These are phyloP conservation scores for Fagus sylvatica DNA, from an alignment of 306 rosid species.

Conservation along the genomic window DNA sequence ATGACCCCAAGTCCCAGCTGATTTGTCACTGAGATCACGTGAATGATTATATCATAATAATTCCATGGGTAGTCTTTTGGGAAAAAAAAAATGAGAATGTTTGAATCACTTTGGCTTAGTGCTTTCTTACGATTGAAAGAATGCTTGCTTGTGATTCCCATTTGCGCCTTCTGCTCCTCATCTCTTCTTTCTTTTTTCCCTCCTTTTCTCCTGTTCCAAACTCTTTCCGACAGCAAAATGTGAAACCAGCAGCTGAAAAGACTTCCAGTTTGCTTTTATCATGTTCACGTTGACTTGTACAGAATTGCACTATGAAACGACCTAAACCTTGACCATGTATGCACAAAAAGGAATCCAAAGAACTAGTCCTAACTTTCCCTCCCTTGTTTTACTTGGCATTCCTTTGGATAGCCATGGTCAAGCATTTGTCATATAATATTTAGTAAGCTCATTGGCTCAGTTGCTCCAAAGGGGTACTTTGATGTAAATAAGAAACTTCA, in stretches of 20 bases:
- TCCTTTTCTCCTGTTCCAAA: not conserved
- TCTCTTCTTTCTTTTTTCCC: not conserved
- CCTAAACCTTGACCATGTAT: conserved; percentile 25
- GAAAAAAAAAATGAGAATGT: conserved; percentile 2
- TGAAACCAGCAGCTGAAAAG: conserved; percentile 3
- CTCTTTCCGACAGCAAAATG: conserved; percentile 1
- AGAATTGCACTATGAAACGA: conserved; percentile 1
- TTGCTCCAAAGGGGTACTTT: not conserved
- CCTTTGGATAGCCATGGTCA: not conserved
- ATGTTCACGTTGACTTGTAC: conserved; percentile 16
- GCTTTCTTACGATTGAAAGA: conserved; percentile 83
- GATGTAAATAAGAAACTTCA: too few relatives aligned
- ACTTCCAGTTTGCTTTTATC: conserved; percentile 2
- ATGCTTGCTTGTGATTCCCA: conserved; percentile 69
- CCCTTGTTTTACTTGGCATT: too few relatives aligned
- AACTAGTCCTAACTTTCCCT: too few relatives aligned
- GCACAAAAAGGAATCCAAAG: not conserved
- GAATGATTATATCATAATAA: conserved; percentile 31
- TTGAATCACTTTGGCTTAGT: conserved; percentile 41
- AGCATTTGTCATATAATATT: not conserved
- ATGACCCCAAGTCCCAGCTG: not conserved
- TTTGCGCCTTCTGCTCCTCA: conserved; percentile 20
- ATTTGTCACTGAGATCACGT: conserved; percentile 25
- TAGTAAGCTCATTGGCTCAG: too few relatives aligned
- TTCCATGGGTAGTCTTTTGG: conserved; percentile 45